These are phyloP conservation scores for Canna indica DNA, from an alignment of 176 grass and related monocot species.

Conservation along the genomic window DNA sequence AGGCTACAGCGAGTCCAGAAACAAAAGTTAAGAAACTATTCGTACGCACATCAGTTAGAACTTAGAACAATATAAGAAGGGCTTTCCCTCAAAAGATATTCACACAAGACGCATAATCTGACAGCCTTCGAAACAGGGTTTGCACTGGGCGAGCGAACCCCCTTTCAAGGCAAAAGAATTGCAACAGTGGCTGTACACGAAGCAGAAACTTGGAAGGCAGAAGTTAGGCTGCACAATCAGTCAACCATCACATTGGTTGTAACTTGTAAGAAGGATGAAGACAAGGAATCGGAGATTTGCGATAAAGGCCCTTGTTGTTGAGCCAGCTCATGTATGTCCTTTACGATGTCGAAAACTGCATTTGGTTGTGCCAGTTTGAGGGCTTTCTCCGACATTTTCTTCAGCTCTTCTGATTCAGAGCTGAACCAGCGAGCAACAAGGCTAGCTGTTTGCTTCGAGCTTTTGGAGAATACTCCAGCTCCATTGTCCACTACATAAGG, in stretches of 20 bases:
- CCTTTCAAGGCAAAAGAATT: background rate
- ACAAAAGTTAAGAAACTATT: too few species aligned
- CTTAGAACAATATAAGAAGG: too few species aligned
- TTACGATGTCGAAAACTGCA: conserved; percentile 89
- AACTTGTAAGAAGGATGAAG: conserved; percentile 59
- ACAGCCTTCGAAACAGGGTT: too few species aligned
- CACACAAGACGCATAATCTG: too few species aligned
- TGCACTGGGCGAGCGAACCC: background rate
- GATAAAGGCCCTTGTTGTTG: conserved; percentile 59
- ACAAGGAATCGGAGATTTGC: conserved; percentile 60
- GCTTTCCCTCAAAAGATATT: too few species aligned
- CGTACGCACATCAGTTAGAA: too few species aligned
- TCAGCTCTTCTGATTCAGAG: conserved; percentile 51
- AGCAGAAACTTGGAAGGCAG: background rate
- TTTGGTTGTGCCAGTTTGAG: conserved; percentile 81
- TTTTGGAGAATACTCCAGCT: conserved; percentile 95
- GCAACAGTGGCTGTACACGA: background rate
- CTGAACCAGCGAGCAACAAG: conserved; percentile 79
- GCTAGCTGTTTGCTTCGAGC: conserved; percentile 63
- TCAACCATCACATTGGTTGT: conserved; percentile 14
- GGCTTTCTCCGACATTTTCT: conserved; percentile 85
- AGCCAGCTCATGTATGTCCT: conserved; percentile 70
- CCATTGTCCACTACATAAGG: conserved; percentile 96
- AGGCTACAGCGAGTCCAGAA: too few species aligned
- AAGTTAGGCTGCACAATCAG: conserved; percentile 13